Conservation (phyloP, 108 stramenopile species). For the Conticribra guillardii region DNA sequence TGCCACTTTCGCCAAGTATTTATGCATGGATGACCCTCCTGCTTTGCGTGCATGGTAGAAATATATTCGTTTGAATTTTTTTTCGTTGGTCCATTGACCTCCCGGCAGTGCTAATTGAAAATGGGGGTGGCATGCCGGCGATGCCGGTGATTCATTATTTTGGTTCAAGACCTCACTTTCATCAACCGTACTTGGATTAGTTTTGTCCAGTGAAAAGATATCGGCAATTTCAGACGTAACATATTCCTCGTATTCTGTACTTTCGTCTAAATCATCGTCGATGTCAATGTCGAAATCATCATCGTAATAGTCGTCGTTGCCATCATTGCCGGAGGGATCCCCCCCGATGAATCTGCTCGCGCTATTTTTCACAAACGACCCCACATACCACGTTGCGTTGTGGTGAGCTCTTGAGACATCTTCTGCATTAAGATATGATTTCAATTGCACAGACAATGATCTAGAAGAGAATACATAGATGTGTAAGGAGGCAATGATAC, state of each 20-base stretch:
- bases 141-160: not conserved
- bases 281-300: not conserved
- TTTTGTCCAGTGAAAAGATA: not conserved
- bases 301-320: not conserved
- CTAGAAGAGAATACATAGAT: too few species aligned
- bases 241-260: not conserved
- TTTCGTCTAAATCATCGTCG: not conserved
- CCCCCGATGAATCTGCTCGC: too few species aligned
- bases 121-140: constrained; percentile 39
- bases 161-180: not conserved
- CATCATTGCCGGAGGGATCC: not conserved
- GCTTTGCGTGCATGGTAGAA: constrained; percentile 38
- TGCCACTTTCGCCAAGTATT: constrained; percentile 31
- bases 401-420: too few species aligned
- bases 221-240: not conserved
- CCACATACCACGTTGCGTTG: too few species aligned
- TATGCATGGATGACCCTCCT: constrained; percentile 19
- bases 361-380: too few species aligned
- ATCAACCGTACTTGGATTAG: not conserved
- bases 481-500: too few species aligned
- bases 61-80: constrained; percentile 31
- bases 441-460: too few species aligned
- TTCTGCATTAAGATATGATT: too few species aligned
- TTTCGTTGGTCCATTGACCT: constrained; percentile 19
- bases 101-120: constrained; percentile 9